Base-by-base conservation (phyloP, 225 moss, liverwort and hornwort species). In the Climacium dendroides region DNA sequence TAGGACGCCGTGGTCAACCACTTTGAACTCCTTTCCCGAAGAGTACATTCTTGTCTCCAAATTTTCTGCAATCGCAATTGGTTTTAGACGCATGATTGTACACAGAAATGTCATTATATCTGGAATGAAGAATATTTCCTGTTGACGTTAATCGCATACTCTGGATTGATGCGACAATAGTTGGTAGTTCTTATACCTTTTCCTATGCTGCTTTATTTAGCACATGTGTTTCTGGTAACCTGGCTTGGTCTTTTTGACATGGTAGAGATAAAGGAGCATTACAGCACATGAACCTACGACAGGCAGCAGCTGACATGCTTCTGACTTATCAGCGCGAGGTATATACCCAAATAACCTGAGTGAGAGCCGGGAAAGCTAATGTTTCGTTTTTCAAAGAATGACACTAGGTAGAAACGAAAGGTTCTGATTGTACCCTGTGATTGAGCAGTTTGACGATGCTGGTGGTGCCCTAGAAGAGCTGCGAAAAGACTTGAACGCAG, bases 391-490 rank as follows among this genome's bases (percentile, higher is more conserved):
- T 75, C 71, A 60, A 88, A 57, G 70, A 77, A 66, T 48, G 62
- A 67, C 62, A 43, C n/a, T 47, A 25, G 69, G 54, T 82, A 34
- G 54, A 85, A 65, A 81, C 39, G 50, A 64, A 55, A 60, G 54
- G 79, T 74, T 62, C 61, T 89, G 45, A 90, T 60, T 85, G 47
- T 89, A 57, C 26, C 13, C n/a, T 85, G 80, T 83, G 87, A 64
- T 87, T 87, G 89, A 45, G 76, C 92, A 96, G 94, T 93, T 95
- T 75, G 98, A 98, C 92, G 96, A 98, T 93, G 94, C 98, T 48
- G 98, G 98, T 73, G 96, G 98, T 87, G 96, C 95, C 22, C 95
- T 98, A 53, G 98, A 98, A 54, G 98, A 98, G 92, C 94, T 98
- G 47, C 93, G 95, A 83, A 98, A 98, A 88, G 96, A 95, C 80